A percentile compares a stretch with the other conserved stretches of the same genome.
These are phyloP conservation scores for Byssochlamys sp. DNA, from an alignment of 2,329 filamentous ascomycete species.

Conservation along the genomic window DNA sequence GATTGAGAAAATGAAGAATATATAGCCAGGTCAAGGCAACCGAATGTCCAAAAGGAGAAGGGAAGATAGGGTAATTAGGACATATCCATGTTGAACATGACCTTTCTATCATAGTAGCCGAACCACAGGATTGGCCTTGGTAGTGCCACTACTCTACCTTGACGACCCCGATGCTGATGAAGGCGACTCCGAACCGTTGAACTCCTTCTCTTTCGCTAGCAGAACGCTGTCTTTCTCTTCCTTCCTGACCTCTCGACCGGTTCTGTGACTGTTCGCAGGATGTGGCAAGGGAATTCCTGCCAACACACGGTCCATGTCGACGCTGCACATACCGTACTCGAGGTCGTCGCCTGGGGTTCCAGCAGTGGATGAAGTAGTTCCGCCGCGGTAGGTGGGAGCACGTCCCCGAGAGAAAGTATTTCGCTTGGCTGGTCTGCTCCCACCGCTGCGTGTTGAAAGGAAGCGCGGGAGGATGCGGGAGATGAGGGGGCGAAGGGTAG, in stretches of 20 bases:
- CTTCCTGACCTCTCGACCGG: not conserved
- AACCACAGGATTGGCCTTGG: not conserved
- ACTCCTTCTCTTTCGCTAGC: slow-evolving; percentile 1
- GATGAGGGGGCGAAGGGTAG: slow-evolving; percentile 29
- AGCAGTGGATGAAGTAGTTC: slow-evolving; percentile 17
- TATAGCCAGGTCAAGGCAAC: not conserved
- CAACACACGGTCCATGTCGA: slow-evolving; percentile 12
- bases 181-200: not conserved
- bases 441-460: slow-evolving; percentile 17
- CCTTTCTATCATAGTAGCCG: not conserved
- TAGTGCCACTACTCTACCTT: not conserved
- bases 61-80: not conserved
- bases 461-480: slow-evolving; percentile 20
- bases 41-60: not conserved
- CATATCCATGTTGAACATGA: not conserved
- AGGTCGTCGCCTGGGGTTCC: slow-evolving; percentile 19
- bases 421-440: slow-evolving; percentile 6
- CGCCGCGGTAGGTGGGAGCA: slow-evolving; percentile 13
- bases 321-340: slow-evolving; percentile 17
- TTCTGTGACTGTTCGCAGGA: not conserved
- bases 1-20: not conserved
- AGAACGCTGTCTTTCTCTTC: not conserved
- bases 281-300: slow-evolving; percentile 8
- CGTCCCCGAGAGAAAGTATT: slow-evolving; percentile 10
- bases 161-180: not conserved